Evolutionary conservation across 2,329 filamentous ascomycete species (phyloP), one percentile per base, ranked within the genome.

Genomic region (Xylaria sp.): DNA sequence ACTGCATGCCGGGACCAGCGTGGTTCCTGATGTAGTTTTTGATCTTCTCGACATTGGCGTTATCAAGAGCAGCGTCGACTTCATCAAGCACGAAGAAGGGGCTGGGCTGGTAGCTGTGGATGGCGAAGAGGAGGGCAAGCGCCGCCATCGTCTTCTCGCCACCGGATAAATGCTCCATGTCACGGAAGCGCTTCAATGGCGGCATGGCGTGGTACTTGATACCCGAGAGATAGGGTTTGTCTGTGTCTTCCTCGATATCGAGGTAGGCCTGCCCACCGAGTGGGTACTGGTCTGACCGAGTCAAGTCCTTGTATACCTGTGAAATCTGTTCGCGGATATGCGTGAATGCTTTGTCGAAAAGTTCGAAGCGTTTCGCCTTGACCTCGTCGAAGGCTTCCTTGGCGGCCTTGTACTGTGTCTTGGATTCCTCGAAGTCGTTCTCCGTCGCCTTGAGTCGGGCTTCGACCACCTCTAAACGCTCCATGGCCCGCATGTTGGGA

Each of bases 151-250:
- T 99, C 85, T 99, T 99, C 82, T 99, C 96, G 64, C 96, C 96
- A 75, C 96, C 96, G 1, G 93, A 97, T 10, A 99, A 84, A 78
- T 97, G 96, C 80, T 99, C 96, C 96, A 99, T 99, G 80, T 99
- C 97, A 75, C 96, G 89, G 87, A 99, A 99, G 53, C 96, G 93
- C 83, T 99, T 99, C 70, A 97, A 89, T 1, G 96, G 96, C 23
- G 96, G 96, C 94, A 98, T 99, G 70, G 96, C 97, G 78, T 98
- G 94, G 81, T 99, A 99, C 78, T 97, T 97, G 81, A 99, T 94
- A 36, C 96, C 96, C 46, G 93, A 93, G 4, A 97, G 88, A 79
- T 98, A 99, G 0, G 96, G 96, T 76, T 97, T 95, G 71, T 97
- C 94, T n/a, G 91, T 93, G 79, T 99, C 95, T 78, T 97, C 94